phyloP scores from a whole-genome alignment of 2,329 filamentous ascomycete species.

The Colletotrichum ledebouriae region DNA sequence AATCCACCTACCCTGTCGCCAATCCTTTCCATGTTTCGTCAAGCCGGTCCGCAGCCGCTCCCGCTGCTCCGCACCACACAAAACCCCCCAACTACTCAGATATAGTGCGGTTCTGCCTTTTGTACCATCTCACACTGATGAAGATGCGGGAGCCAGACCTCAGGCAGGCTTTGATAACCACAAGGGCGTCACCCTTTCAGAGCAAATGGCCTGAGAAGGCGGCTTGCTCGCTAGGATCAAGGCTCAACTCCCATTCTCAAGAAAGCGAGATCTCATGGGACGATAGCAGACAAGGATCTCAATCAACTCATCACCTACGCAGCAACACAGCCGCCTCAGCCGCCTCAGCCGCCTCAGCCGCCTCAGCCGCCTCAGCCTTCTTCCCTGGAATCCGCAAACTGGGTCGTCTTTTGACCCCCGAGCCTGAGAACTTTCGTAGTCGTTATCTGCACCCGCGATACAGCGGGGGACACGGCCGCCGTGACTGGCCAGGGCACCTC shows the following conservation, averaged over 20 bases:
- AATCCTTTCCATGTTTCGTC: conserved; percentile 34
- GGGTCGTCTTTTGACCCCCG: background rate
- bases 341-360: no score
- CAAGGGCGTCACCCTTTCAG: background rate
- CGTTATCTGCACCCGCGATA: background rate
- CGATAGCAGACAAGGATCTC: background rate
- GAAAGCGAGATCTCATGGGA: no score
- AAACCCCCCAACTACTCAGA: conserved; percentile 13
- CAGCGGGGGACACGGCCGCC: background rate
- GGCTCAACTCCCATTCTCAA: no score
- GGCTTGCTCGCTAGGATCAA: background rate
- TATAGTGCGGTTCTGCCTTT: conserved; percentile 29
- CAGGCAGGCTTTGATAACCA: background rate
- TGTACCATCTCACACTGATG: conserved; percentile 15
- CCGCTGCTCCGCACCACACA: conserved; percentile 28
- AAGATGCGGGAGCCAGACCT: conserved; percentile 12
- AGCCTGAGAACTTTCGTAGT: background rate
- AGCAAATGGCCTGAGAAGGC: conserved; percentile 8
- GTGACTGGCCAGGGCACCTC: background rate
- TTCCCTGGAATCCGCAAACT: background rate
- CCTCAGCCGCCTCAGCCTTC: no score
- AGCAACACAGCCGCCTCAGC: no score
- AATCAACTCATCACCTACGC: background rate
- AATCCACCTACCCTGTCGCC: conserved; percentile 17
- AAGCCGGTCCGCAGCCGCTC: conserved; percentile 38